Conservation (phyloP, 2,329 filamentous ascomycete genomes). For the Nigrospora osmanthi region DNA sequence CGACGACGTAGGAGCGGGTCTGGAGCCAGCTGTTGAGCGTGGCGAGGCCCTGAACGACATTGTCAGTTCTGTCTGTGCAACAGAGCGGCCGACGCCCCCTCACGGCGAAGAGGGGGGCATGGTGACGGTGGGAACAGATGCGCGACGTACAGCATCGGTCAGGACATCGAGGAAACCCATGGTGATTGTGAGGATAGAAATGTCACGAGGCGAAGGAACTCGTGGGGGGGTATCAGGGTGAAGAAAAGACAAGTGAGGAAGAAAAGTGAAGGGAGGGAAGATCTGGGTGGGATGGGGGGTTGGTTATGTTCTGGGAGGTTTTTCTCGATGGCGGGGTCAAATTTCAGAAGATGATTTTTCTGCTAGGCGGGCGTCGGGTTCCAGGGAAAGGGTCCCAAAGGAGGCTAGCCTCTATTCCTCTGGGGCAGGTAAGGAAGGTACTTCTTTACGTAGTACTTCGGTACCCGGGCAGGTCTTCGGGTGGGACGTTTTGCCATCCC, state of each 20-base stretch:
- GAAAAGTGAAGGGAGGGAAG: conserved; percentile 7
- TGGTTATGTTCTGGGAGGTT: not conserved
- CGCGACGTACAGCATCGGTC: conserved; percentile 35
- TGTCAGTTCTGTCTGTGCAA: conserved; percentile 6
- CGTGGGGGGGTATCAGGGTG: conserved; percentile 18
- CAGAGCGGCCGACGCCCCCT: not conserved
- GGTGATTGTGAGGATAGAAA: conserved; percentile 16
- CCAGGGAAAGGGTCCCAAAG: too few relatives aligned
- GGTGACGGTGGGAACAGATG: not conserved
- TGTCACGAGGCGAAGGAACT: conserved; percentile 8
- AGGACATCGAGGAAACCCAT: conserved; percentile 57
- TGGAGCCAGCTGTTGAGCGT: conserved; percentile 54
- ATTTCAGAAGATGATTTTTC: conserved; percentile 1
- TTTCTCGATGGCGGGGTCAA: conserved; percentile 1
- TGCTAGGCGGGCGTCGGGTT: not conserved
- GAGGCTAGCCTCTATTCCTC: too few relatives aligned
- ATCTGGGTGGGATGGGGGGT: not conserved
- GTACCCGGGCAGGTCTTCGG: too few relatives aligned
- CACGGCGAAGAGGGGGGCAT: not conserved
- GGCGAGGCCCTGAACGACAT: conserved; percentile 9
- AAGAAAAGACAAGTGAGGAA: conserved; percentile 17
- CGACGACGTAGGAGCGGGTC: conserved; percentile 64
- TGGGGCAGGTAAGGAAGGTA: too few relatives aligned
- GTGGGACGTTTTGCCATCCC: not conserved
- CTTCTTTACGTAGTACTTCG: too few relatives aligned